These are phyloP conservation scores for Stephania cephalantha DNA, from an alignment of 164 flowering plant genomes.

Conservation along the genomic window DNA sequence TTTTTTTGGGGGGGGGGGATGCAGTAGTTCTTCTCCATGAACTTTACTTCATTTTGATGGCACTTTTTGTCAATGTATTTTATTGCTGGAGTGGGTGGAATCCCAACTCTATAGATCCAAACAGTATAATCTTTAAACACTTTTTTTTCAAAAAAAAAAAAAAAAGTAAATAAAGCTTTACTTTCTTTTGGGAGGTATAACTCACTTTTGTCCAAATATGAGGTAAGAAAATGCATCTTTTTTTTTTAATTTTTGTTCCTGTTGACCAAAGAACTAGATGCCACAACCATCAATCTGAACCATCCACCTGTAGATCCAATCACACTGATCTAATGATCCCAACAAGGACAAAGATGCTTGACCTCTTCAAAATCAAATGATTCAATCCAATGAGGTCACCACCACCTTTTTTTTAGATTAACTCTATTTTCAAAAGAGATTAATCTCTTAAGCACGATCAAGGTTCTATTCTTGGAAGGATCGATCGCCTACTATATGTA, in stretches of 20 bases:
- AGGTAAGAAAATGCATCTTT: background rate
- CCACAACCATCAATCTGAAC: background rate
- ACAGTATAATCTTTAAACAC: background rate
- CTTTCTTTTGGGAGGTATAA: constrained; percentile 3
- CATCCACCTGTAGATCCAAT: background rate
- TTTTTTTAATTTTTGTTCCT: background rate
- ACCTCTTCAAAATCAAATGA: constrained; percentile 4
- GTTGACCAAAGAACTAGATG: too few relatives aligned
- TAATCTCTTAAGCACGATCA: too few relatives aligned
- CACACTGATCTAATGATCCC: background rate
- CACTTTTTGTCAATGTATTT: constrained; percentile 10
- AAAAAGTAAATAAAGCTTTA: background rate
- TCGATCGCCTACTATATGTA: too few relatives aligned
- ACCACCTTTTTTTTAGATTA: background rate
- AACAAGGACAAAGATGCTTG: constrained; percentile 2
- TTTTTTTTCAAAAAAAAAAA: background rate
- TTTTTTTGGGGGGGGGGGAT: constrained; percentile 6
- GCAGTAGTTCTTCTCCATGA: background rate
- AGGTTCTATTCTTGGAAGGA: too few relatives aligned
- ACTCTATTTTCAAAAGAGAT: background rate
- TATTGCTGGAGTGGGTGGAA: constrained; percentile 8
- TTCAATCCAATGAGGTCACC: background rate
- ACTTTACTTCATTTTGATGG: constrained; percentile 7
- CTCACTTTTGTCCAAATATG: background rate
- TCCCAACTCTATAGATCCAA: constrained; percentile 5